phyloP scores from a whole-genome alignment of 257 asterid species.

The Jaltomata sinuosa region DNA sequence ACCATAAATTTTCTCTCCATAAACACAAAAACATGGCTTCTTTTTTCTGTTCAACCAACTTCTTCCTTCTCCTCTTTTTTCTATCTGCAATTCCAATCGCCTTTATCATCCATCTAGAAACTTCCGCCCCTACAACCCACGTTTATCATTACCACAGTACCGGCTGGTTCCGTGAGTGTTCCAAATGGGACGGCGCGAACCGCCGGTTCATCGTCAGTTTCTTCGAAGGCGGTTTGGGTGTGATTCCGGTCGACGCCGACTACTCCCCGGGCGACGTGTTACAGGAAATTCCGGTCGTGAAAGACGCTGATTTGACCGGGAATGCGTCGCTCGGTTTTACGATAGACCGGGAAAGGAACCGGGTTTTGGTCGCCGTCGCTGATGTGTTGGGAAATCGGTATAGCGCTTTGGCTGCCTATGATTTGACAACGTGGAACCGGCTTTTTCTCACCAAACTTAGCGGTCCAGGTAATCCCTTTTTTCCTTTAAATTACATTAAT shows the following conservation, averaged over 20 bases:
- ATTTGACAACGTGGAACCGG: slow-evolving; percentile 61
- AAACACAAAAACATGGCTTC: slow-evolving; percentile 18
- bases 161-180: slow-evolving; percentile 82
- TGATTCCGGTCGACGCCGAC: slow-evolving; percentile 30
- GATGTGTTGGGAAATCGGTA: slow-evolving; percentile 57
- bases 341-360: slow-evolving; percentile 78
- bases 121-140: slow-evolving; percentile 46
- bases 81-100: slow-evolving; percentile 71
- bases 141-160: slow-evolving; percentile 48
- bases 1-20: background rate
- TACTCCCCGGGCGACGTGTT: slow-evolving; percentile 1
- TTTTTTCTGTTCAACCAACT: slow-evolving; percentile 36
- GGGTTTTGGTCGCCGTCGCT: slow-evolving; percentile 56
- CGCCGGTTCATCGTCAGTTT: slow-evolving; percentile 71
- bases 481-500: too few species aligned
- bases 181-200: slow-evolving; percentile 74
- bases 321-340: slow-evolving; percentile 73
- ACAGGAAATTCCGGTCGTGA: slow-evolving; percentile 56
- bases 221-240: slow-evolving; percentile 79
- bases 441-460: slow-evolving; percentile 69
- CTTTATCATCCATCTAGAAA: slow-evolving; percentile 49
- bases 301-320: slow-evolving; percentile 46
- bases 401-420: slow-evolving; percentile 79
- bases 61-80: slow-evolving; percentile 33
- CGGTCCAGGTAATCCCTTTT: slow-evolving; percentile 50